Conservation (phyloP, 139 green algal genomes). For the Spirogloea muscicola region DNA sequence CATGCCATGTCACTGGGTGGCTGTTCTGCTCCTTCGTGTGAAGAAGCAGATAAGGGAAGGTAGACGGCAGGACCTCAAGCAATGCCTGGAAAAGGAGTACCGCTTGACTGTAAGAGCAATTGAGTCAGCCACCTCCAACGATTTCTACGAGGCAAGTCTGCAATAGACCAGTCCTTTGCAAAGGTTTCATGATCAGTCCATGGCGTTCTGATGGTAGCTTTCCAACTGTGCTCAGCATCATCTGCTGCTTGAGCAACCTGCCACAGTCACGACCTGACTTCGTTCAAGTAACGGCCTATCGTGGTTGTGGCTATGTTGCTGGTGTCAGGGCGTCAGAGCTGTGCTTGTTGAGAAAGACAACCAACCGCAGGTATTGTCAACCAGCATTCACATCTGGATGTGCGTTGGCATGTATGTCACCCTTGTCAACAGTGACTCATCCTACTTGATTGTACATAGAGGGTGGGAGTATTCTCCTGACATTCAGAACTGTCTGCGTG, state of each 20-base stretch:
- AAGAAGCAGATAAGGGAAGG: too few relatives aligned
- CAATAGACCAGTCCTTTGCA: background rate
- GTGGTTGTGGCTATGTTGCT: background rate
- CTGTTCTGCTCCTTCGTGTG: too few relatives aligned
- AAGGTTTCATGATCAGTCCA: background rate
- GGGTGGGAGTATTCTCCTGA: too few relatives aligned
- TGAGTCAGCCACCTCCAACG: background rate
- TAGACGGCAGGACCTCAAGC: background rate
- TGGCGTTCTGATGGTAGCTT: background rate
- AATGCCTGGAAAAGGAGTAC: conserved; percentile 25
- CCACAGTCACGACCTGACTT: background rate
- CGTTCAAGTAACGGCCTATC: background rate
- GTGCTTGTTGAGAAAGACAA: conserved; percentile 42
- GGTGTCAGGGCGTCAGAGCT: conserved; percentile 20
- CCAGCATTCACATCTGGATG: too few relatives aligned
- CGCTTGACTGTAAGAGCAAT: conserved; percentile 8
- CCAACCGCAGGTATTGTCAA: conserved; percentile 23
- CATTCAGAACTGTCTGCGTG: too few relatives aligned
- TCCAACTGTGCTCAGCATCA: background rate
- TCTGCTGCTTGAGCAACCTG: conserved; percentile 1
- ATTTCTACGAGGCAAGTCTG: conserved; percentile 22
- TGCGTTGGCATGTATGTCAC: too few relatives aligned
- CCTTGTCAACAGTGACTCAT: too few relatives aligned
- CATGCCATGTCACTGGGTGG: too few relatives aligned
- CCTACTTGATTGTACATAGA: too few relatives aligned